Percentiles rank a stretch among this genome's conserved stretches.
Evolutionary conservation across 345 rosid genomes (phyloP).

Genomic region (Bruguiera gymnorhiza): DNA sequence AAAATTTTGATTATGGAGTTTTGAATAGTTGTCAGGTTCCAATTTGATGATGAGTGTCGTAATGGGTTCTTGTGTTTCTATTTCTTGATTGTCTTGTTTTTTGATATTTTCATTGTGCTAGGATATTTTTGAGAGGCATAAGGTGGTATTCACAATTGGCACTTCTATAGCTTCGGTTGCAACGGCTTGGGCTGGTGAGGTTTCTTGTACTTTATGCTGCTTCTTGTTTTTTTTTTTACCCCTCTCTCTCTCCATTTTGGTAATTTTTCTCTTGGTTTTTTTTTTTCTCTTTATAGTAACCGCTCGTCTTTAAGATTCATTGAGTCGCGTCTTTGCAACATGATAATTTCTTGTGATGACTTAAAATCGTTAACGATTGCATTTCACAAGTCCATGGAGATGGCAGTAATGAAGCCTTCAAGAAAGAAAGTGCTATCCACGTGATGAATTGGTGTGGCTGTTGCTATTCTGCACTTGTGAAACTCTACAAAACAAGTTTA

Average conservation of each 20-base stretch:
- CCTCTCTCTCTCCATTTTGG: neutral
- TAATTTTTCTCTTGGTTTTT: neutral
- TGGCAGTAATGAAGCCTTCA: neutral
- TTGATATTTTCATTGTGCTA: conserved; percentile 20
- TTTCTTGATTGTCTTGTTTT: neutral
- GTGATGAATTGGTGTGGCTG: neutral
- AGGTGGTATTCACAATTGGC: conserved; percentile 80
- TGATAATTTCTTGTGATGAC: neutral
- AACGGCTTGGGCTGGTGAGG: conserved; percentile 87
- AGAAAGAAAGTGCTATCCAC: neutral
- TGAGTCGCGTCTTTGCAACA: neutral
- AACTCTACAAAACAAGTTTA: too few species aligned
- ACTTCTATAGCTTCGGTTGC: conserved; percentile 90
- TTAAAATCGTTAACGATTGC: neutral
- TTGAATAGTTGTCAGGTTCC: neutral
- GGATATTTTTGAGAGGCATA: conserved; percentile 89
- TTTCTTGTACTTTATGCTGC: neutral
- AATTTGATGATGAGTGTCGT: neutral
- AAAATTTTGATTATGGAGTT: neutral
- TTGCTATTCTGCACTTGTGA: too few species aligned
- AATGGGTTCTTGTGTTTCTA: neutral
- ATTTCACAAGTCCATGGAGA: neutral
- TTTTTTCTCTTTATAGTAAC: neutral
- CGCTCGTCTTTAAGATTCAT: neutral
- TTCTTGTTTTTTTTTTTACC: neutral